Conservation (phyloP, 2,329 filamentous ascomycete genomes). For the Beauveria varroae region DNA sequence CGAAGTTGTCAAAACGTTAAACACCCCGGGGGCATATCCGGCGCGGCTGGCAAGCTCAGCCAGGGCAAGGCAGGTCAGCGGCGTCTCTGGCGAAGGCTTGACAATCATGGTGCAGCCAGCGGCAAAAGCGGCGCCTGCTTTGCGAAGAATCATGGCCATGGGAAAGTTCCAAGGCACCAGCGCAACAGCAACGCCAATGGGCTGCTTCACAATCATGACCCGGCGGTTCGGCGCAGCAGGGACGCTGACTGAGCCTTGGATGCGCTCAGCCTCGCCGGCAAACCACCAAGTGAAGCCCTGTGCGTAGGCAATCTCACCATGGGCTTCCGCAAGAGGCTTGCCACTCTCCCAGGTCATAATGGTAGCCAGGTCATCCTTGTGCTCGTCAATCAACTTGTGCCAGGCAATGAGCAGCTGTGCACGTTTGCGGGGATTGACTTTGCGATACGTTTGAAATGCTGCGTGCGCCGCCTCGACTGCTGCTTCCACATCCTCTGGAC, state of each 20-base stretch:
- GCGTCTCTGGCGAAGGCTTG: conserved; percentile 68
- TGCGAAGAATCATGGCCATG: conserved; percentile 40
- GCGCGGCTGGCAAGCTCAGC: conserved; percentile 61
- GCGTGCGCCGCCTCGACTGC: conserved; percentile 28
- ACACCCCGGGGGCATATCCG: conserved; percentile 66
- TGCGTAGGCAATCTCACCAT: conserved; percentile 49
- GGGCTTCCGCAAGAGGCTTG: conserved; percentile 47
- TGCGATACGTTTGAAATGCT: conserved; percentile 31
- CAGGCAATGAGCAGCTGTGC: conserved; percentile 29
- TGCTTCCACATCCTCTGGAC: conserved; percentile 30
- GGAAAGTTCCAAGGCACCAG: conserved; percentile 52
- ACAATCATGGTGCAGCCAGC: conserved; percentile 70
- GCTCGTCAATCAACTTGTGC: conserved; percentile 27
- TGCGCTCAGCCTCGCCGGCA: conserved; percentile 38
- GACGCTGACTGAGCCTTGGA: conserved; percentile 52
- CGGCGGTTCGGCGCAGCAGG: conserved; percentile 55
- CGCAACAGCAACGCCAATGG: conserved; percentile 27
- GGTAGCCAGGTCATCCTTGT: conserved; percentile 31
- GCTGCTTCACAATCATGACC: conserved; percentile 60
- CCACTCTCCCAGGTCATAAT: conserved; percentile 44
- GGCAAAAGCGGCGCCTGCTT: conserved; percentile 50
- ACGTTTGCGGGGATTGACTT: conserved; percentile 27
- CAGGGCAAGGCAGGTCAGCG: conserved; percentile 62
- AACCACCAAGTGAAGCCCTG: conserved; percentile 50
- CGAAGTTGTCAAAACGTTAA: conserved; percentile 44